Conservation (phyloP, 331 rosid genomes). For the Malus hybrid region DNA sequence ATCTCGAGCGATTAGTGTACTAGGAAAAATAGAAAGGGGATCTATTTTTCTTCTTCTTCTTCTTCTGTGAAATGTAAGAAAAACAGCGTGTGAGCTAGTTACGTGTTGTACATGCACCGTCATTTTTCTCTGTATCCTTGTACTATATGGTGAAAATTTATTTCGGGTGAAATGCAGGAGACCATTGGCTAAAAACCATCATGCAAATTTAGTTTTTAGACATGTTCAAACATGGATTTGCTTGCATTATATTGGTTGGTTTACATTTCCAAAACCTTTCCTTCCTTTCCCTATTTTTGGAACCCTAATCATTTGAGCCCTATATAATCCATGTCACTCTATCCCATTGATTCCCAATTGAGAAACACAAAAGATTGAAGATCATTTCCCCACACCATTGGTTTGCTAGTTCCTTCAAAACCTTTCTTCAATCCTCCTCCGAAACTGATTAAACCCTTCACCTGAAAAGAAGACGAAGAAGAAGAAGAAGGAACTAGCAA, state of each 20-base stretch:
- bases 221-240: neutral
- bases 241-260: neutral
- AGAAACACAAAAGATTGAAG: neutral
- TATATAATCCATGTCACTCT: neutral
- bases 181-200: neutral
- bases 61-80: neutral
- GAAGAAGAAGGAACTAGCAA: neutral
- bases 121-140: constrained; percentile 1
- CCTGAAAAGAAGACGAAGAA: neutral
- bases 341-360: neutral
- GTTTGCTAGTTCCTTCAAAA: neutral
- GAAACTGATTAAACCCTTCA: neutral
- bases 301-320: neutral
- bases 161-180: too few relatives aligned
- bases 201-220: neutral
- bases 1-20: neutral
- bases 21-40: neutral
- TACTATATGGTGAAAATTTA: neutral
- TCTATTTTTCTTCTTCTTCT: too few relatives aligned
- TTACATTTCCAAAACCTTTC: neutral
- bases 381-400: neutral
- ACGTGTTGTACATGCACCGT: neutral
- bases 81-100: neutral
- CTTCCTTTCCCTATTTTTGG: neutral
- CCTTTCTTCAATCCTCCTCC: neutral